phyloP scores from a whole-genome alignment of 1,284 basidiomycete species.

The Trichosporon sp. region DNA sequence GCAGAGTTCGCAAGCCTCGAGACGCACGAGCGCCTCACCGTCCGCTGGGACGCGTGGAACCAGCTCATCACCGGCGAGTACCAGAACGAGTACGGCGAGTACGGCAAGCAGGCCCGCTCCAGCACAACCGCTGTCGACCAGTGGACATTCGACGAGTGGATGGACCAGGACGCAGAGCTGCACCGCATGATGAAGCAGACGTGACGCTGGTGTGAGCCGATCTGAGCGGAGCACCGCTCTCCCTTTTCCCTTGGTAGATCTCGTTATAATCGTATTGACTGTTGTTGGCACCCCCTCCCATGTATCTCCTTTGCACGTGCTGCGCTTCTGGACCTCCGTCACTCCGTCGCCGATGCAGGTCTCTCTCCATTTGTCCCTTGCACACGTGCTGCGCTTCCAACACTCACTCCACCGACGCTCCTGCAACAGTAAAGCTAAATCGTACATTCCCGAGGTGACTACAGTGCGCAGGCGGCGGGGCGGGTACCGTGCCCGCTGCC shows the following conservation, averaged over 20 bases:
- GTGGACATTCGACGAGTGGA: constrained; percentile 29
- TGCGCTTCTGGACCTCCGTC: too few relatives aligned
- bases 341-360: too few relatives aligned
- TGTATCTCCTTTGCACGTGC: not conserved
- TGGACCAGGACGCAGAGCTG: constrained; percentile 10
- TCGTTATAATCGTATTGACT: not conserved
- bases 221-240: too few relatives aligned
- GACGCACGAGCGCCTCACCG: constrained; percentile 18
- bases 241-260: not conserved
- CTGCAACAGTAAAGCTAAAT: not conserved
- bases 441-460: not conserved
- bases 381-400: not conserved
- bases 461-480: not conserved
- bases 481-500: not conserved
- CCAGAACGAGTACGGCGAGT: constrained; percentile 12
- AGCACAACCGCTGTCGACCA: constrained; percentile 19
- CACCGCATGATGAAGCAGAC: constrained; percentile 10
- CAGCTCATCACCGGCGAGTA: constrained; percentile 15
- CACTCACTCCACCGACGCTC: not conserved
- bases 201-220: too few relatives aligned
- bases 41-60: constrained; percentile 21
- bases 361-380: too few relatives aligned
- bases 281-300: not conserved
- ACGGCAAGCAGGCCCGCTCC: constrained; percentile 10
- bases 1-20: constrained; percentile 29